Base-by-base conservation (phyloP, 164 flowering plant genomes). In the Kalanchoe fedtschenkoi region DNA sequence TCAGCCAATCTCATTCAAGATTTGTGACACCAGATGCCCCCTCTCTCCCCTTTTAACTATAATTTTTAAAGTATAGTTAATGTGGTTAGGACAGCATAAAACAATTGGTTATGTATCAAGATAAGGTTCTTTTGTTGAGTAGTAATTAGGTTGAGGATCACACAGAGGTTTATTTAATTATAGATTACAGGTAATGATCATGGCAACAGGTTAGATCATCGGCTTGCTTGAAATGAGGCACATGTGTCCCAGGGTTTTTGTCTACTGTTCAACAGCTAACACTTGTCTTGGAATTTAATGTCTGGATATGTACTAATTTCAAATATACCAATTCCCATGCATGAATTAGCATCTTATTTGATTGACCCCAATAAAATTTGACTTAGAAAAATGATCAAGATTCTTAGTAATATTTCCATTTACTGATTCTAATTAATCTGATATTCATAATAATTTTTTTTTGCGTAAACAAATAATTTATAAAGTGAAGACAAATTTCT, bases 21-120 rank as follows among this genome's bases (percentile, higher is more conserved):
- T 58, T 58, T 33, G 61, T 58, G 61, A 58, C 55, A 47, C 55
- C 55, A 47, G 55, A 47, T 47, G 55, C 55, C 55, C 55, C 30
- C 7, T 5, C 5, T 5, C 30, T 24, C 30, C n/a, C n/a, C n/a
- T n/a, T 22, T 8, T 19, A 22, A 47, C 14, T 47, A 47, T 47
- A 1, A 29, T 47, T 21, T 47, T 47, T 21, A 47, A 47, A 28
- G n/a, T n/a, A n/a, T 22, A 47, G 11, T 24, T 47, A 47, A 47
- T 47, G 55, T 47, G 55, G 29, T 24, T 21, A 47, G 22, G 55
- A 47, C 55, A 24, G 55, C 55, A 47, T 47, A 47, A 21, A 47
- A 22, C 28, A 47, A 21, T 47, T 47, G 29, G 55, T 47, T 47
- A n/a, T n/a, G n/a, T n/a, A 47, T 47, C 55, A 8, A 22, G 55